A percentile compares a stretch with the other conserved stretches of the same genome.
Evolutionary conservation across 1,284 basidiomycete genomes (phyloP).

Genomic region (Tilletia setariae): DNA sequence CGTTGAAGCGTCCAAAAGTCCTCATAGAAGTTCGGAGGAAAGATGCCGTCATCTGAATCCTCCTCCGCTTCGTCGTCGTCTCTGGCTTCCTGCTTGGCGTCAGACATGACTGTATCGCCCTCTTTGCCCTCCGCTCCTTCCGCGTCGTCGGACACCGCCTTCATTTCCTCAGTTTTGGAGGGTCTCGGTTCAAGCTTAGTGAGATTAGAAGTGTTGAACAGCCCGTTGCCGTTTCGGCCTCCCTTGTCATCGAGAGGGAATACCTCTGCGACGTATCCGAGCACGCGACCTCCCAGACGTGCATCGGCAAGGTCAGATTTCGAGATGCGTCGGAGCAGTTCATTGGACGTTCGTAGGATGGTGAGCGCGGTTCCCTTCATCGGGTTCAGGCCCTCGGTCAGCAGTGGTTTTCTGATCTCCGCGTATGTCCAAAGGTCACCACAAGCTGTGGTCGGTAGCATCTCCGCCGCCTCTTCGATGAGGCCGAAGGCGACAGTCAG

Average conservation of each 20-base stretch:
- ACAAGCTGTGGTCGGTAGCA: not conserved
- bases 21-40: slow-evolving; percentile 37
- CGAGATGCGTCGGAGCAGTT: slow-evolving; percentile 75
- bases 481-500: not conserved
- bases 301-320: slow-evolving; percentile 73
- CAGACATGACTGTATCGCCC: slow-evolving; percentile 2
- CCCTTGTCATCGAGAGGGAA: slow-evolving; percentile 83
- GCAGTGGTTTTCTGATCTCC: not conserved
- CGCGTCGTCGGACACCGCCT: slow-evolving; percentile 7
- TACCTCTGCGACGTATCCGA: slow-evolving; percentile 77
- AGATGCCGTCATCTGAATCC: slow-evolving; percentile 14
- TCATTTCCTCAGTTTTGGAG: not conserved
- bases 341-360: slow-evolving; percentile 77
- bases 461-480: slow-evolving; percentile 10
- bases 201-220: slow-evolving; percentile 66
- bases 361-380: slow-evolving; percentile 80
- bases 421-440: slow-evolving; percentile 1
- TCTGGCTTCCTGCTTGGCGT: slow-evolving; percentile 24
- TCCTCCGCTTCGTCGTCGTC: slow-evolving; percentile 19
- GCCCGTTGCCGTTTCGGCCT: slow-evolving; percentile 82
- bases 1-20: slow-evolving; percentile 47
- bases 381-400: slow-evolving; percentile 63
- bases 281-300: slow-evolving; percentile 79
- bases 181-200: slow-evolving; percentile 34
- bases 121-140: slow-evolving; percentile 29